Evolutionary conservation across 108 stramenopile genomes (phyloP), one percentile per base, ranked within the genome.

Genomic region (Cyclostephanos tholiformis): DNA sequence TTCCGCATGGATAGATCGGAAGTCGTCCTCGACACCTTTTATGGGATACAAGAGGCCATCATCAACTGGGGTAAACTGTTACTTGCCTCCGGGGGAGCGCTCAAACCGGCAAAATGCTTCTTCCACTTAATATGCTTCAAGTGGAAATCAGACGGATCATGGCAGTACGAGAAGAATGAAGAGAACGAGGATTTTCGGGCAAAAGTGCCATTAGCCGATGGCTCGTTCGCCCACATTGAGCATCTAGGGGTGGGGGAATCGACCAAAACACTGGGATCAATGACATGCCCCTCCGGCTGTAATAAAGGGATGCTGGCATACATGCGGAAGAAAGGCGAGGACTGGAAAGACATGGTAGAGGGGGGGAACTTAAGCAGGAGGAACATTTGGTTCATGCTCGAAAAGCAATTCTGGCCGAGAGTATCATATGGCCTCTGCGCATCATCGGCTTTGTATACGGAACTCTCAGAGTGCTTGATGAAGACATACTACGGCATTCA

Each of bases 111-210:
- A 2, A 63, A 63, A 35, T 63, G 63, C 30, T 63, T 63, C 10
- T 63, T 38, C 35, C 61, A 63, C 25, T 61, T 72, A 6, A 72
- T 72, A 6, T 62, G 46, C 50, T 72, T 72, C 48, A 9, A 35
- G 30, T 72, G 12, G 22, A 20, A 29, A 4, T 0, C 19, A 22
- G 25, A 72, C 25, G 71, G 71, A 1, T 38, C 46, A 5, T 72
- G 71, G 71, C 19, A 1, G 19, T 72, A 72, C 29, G 71, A 17
- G 27, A 51, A 62, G 2, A 63, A 72, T n/a, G 30, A 62, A 11
- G 17, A 9, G 6, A 53, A 63, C 26, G 59, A 25, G 16, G 72
- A 65, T 14, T 65, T 39, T 53, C 46, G 44, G 3, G 64, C 64
- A 11, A 4, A 25, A 8, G 63, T 74, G 4, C 72, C 72, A 1